Evolutionary conservation across 164 flowering plant species (phyloP), one percentile per base, ranked within the genome.

Genomic region (Vitis amurensis): DNA sequence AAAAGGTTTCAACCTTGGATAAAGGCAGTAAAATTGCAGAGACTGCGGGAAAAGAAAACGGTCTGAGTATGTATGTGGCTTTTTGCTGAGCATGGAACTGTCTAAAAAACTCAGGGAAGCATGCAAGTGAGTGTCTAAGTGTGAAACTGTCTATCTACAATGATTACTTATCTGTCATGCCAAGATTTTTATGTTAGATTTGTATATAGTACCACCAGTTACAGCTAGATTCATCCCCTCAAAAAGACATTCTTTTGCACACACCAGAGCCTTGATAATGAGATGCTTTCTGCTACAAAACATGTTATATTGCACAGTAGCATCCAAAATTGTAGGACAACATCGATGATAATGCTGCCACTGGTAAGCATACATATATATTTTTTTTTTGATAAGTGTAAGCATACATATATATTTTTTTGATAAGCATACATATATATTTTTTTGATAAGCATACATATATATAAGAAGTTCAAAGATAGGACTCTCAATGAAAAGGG

Each of bases 131-230:
- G 13, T 15, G 44, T 13, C 13, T 61, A n/a, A 50, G 8, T 64
- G 30, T 50, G 55, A 64, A 64, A 50, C 66, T 64, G 53, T 8
- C 8, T 17, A 27, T 19, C 67, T 49, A 64, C 67, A 9, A 59
- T 19, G 15, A 64, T 8, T 51, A 49, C 31, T 19, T 27, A 50
- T 64, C 0, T 3, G n/a, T 49, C 7, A 64, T 23, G 53, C 29
- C 17, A 50, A 64, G 57, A 37, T 1, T 64, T 29, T 51, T 51
- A 64, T 10, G 13, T 49, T 4, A 50, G 15, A 10, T 11, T 49
- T 13, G 17, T 55, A 27, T 16, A 59, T 27, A 10, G 37, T 11
- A 59, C 37, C 61, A 23, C 31, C 61, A 7, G 4, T 27, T 11
- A 12, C 13, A 59, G 31, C 37, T 10, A 59, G 37, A 23, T 59